These are phyloP conservation scores for Lolium rigidum DNA, from an alignment of 176 grass and related monocot species.

Conservation along the genomic window DNA sequence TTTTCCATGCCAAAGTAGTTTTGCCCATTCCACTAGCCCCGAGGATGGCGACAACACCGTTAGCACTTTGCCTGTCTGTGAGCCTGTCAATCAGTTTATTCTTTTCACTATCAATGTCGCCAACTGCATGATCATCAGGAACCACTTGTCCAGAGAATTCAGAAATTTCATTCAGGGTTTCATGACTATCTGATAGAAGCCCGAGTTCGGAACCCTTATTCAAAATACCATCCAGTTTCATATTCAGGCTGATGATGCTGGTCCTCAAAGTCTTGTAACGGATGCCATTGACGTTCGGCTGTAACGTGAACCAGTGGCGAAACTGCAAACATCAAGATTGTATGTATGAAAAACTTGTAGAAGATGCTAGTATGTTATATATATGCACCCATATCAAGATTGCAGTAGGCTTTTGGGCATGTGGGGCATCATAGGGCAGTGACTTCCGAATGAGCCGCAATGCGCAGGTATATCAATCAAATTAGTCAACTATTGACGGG, in stretches of 20 bases:
- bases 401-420: too few relatives aligned
- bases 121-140: constrained; percentile 13
- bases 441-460: too few relatives aligned
- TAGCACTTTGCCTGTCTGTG: constrained; percentile 38
- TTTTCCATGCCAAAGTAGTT: constrained; percentile 50
- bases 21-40: constrained; percentile 53
- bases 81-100: constrained; percentile 40
- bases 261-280: constrained; percentile 35
- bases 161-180: not conserved
- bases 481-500: too few relatives aligned
- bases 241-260: constrained; percentile 30
- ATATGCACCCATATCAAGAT: too few relatives aligned
- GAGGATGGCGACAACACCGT: constrained; percentile 39
- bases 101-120: constrained; percentile 49
- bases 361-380: not conserved
- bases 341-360: not conserved
- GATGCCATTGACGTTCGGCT: too few relatives aligned
- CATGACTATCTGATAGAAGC: too few relatives aligned
- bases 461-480: too few relatives aligned
- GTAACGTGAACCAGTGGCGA: constrained; percentile 9
- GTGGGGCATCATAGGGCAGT: too few relatives aligned
- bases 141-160: constrained; percentile 19
- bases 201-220: too few relatives aligned
- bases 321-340: constrained; percentile 39
- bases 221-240: too few relatives aligned